Base-by-base conservation (phyloP, 768 basidiomycete genomes). In the Phanerodontia chrysosporium region DNA sequence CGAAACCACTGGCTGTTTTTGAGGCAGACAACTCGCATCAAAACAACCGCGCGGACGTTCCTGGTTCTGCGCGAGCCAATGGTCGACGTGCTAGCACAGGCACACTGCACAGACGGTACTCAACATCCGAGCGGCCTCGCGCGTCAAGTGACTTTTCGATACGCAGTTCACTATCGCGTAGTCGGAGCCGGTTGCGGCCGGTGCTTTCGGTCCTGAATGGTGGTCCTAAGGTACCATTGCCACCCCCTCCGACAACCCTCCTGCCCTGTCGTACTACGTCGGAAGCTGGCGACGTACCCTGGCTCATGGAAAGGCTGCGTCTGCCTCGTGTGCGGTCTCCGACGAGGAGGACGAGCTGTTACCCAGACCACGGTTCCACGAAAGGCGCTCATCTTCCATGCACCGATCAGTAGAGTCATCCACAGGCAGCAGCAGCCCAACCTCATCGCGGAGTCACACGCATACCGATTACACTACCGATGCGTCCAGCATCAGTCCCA, bases 1-100 rank as follows among this genome's bases (percentile, higher is more conserved):
- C 90, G 24, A 82, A 87, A 6, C 90, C 90, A 0, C 76, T 92
- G 4, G 85, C 85, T 14, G 83, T 80, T 61, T 62, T 69, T 24
- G 58, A 64, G 9, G 44, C 21, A 3, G 60, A 51, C 14, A 28
- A 28, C 16, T 52, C 55, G 14, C 44, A 35, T 39, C 58, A 55
- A 25, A 27, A 36, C 0, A n/a, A 24, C 24, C 45, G 16, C 27
- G 22, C 39, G 27, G 28, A 45, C 22, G 42, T 29, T 24, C 46
- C 58, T 52, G 22, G 49, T 49, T 27, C 30, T 55, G 13, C 36
- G 18, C n/a, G 55, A 10, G 25, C 32, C 14, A 28, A 18, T 27
- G 28, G 49, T 49, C 62, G 48, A 44, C 60, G 58, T 45, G 42
- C 29, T 21, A 61, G 60, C 42, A 51, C 51, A 21, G 46, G 48